Evolutionary conservation across 495 filamentous ascomycete genomes (phyloP).

Genomic region (Penicillium goetzii): DNA sequence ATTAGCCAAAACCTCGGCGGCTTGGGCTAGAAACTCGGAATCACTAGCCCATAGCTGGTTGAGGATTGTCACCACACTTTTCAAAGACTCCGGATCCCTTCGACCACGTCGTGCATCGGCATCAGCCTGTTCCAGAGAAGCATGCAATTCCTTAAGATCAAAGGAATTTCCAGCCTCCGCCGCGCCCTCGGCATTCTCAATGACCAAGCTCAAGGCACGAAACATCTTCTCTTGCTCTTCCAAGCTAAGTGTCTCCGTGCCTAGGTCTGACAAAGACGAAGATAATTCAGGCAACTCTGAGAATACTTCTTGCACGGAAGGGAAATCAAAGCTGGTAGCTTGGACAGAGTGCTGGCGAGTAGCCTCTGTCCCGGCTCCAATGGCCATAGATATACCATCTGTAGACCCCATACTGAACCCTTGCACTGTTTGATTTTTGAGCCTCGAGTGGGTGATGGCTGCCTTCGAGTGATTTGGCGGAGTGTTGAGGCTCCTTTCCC

Average conservation of each 20-base stretch:
- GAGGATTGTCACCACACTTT: slow-evolving; percentile 34
- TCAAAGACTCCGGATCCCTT: slow-evolving; percentile 29
- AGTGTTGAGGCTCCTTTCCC: slow-evolving; percentile 10
- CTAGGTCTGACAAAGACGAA: slow-evolving; percentile 22
- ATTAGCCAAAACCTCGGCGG: slow-evolving; percentile 65
- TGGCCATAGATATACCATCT: slow-evolving; percentile 23
- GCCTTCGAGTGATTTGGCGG: slow-evolving; percentile 10
- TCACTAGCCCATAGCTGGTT: slow-evolving; percentile 42
- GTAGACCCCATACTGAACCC: slow-evolving; percentile 20
- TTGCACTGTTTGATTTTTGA: neutral
- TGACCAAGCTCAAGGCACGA: slow-evolving; percentile 25
- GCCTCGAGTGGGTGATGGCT: slow-evolving; percentile 7
- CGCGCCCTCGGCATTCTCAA: slow-evolving; percentile 28
- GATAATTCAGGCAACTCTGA: slow-evolving; percentile 27
- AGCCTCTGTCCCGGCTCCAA: slow-evolving; percentile 12
- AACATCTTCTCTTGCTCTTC: slow-evolving; percentile 40
- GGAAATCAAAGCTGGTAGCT: slow-evolving; percentile 27
- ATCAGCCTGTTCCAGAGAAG: slow-evolving; percentile 36
- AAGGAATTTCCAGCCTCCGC: slow-evolving; percentile 25
- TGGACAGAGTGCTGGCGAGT: slow-evolving; percentile 11
- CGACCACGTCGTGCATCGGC: slow-evolving; percentile 23
- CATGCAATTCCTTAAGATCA: slow-evolving; percentile 30
- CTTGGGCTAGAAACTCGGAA: slow-evolving; percentile 49
- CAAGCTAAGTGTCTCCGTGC: slow-evolving; percentile 15
- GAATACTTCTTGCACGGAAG: slow-evolving; percentile 32